Evolutionary conservation across 2,329 filamentous ascomycete genomes (phyloP), one percentile per base, ranked within the genome.

Genomic region (Beauveria asiatica): DNA sequence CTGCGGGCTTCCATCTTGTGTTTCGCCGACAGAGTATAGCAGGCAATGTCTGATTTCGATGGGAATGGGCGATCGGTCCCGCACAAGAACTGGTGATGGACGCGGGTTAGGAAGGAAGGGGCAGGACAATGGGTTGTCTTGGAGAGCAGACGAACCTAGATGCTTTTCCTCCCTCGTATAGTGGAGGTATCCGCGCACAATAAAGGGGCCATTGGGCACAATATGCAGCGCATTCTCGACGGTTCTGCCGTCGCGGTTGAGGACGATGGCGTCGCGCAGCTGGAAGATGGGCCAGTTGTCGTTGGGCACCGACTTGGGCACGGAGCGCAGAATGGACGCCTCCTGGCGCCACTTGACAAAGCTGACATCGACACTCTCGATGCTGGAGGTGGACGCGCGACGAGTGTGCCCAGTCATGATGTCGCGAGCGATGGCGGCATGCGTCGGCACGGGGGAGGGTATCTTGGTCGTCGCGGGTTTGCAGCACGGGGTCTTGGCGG

Each of bases 211-310:
- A 48, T 83, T 76, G 0, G 80, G 70, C 65, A 82, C 80, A 3
- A 86, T 83, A 51, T 83, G 71, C 4, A 91, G 77, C 5, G 88
- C 78, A 67, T 83, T 88, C 30, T 80, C 82, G 3, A 83, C 69
- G n/a, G 78, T 78, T 30, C 72, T 71, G 33, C 82, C 80, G 64
- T 85, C 77, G 51, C 73, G 77, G 53, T 75, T 73, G 63, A 82
- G 79, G n/a, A 90, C 78, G 19, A 81, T 76, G 42, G 81, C 86
- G 67, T 89, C 79, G 54, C 69, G 76, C 46, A 91, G 75, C 6
- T 83, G 75, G 67, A 88, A 89, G 53, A 79, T 79, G 3, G 85
- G 83, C 78, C 83, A 88, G 17, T 83, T 72, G 65, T 83, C 75
- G 13, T 74, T 69, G 57, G 76, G 64, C 10, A 68, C 64, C 11